Evolutionary conservation across 1,284 basidiomycete genomes (phyloP), one percentile per base, ranked within the genome.

Genomic region (Schizophyllum commune): DNA sequence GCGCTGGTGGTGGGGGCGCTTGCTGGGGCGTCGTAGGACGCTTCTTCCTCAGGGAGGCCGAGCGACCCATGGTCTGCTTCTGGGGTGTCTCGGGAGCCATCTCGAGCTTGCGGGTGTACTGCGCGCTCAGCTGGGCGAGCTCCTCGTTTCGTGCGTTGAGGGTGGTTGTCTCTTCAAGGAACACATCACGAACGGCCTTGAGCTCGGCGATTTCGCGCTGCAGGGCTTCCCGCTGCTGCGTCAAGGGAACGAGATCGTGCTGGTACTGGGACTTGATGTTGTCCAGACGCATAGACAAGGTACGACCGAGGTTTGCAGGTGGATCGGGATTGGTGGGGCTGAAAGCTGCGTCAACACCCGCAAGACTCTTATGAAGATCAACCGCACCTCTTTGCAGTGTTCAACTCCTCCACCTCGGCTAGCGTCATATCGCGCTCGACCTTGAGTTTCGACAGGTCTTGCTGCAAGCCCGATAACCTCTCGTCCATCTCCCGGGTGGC

Each of bases 61-160:
- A 51, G 54, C 47, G 60, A 13, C 52, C 58, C 47, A 58, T 52
- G n/a, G 33, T 8, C 55, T 59, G 70, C 56, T 72, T 73, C 6
- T 67, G 64, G 7, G 74, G 73, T 3, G 68, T 68, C 58, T 81
- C 80, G 7, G 76, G 68, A 11, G 53, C 9, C 9, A n/a, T 20
- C 20, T 55, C 53, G 61, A 96, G 94, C 67, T 90, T 80, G 60
- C 91, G 85, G 4, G 85, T 75, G 65, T 95, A 90, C 61, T 93
- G 89, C 1, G 87, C 80, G 67, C 91, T 91, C 58, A 96, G 82
- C 70, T 94, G 91, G 5, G 89, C 90, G 11, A 98, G 81, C 72
- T 96, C 92, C 69, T 96, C 94, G 74, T 98, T 98, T 61, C 94
- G 87, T 15, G 88, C 89, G 70, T 94, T 94, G 58, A 99, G 82